Evolutionary conservation across 495 filamentous ascomycete species (phyloP).

Genomic region (Wilcoxina mikolae): DNA sequence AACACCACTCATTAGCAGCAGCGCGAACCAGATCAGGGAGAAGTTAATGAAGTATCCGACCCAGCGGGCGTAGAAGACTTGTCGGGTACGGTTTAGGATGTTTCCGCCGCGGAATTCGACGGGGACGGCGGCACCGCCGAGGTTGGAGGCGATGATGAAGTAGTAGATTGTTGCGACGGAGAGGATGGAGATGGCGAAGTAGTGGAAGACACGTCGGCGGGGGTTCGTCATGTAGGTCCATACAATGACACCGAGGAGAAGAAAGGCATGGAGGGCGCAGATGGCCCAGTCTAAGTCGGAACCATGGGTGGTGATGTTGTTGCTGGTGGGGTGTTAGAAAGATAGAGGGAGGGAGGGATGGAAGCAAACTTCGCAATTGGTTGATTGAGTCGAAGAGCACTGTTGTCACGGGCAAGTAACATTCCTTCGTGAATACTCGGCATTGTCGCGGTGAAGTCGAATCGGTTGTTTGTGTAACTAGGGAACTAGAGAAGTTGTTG

Average conservation of each 20-base stretch:
- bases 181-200: slow-evolving; percentile 46
- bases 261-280: slow-evolving; percentile 36
- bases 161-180: slow-evolving; percentile 51
- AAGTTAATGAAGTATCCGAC: slow-evolving; percentile 37
- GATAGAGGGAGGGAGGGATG: background rate
- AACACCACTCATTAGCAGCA: slow-evolving; percentile 49
- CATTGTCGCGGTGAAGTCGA: too few relatives aligned
- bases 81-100: slow-evolving; percentile 36
- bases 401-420: slow-evolving; percentile 2
- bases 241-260: slow-evolving; percentile 33
- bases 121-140: slow-evolving; percentile 48
- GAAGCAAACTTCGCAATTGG: slow-evolving; percentile 12
- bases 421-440: background rate
- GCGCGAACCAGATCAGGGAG: slow-evolving; percentile 38
- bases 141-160: slow-evolving; percentile 52
- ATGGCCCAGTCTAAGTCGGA: slow-evolving; percentile 45
- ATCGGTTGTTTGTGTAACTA: too few relatives aligned
- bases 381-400: slow-evolving; percentile 13
- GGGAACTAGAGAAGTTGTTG: too few relatives aligned
- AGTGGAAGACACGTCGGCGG: slow-evolving; percentile 50
- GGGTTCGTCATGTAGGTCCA: slow-evolving; percentile 37
- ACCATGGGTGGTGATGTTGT: slow-evolving; percentile 46
- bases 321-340: slow-evolving; percentile 30
- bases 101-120: slow-evolving; percentile 39
- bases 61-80: slow-evolving; percentile 61